These are phyloP conservation scores for Zea luxurians DNA, from an alignment of 176 grass and related monocot species.

Conservation along the genomic window DNA sequence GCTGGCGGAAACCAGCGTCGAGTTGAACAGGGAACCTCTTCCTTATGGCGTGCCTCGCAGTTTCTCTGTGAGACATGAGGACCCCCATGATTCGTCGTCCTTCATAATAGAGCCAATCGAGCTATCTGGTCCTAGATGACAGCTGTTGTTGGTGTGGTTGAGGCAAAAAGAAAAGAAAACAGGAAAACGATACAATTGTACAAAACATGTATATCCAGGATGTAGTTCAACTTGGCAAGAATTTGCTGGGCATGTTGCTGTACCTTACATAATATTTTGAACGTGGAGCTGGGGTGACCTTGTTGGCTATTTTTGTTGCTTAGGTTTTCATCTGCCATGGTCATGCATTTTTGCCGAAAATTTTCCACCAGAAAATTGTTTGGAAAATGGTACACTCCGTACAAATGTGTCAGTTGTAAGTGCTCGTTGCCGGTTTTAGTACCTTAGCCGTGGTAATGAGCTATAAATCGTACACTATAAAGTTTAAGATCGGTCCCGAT, in stretches of 20 bases:
- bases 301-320: slow-evolving; percentile 2
- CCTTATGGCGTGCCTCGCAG: slow-evolving; percentile 53
- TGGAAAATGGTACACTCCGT: too few species aligned
- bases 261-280: background rate
- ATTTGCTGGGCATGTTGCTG: background rate
- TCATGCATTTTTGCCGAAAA: too few species aligned
- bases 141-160: background rate
- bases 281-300: background rate
- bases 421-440: too few species aligned
- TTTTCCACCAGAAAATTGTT: too few species aligned
- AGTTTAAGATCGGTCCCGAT: too few species aligned
- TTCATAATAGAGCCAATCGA: slow-evolving; percentile 96
- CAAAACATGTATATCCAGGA: slow-evolving; percentile 48
- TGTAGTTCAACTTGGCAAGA: slow-evolving; percentile 15
- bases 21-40: slow-evolving; percentile 50
- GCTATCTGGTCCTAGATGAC: slow-evolving; percentile 89
- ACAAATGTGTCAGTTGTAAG: too few species aligned
- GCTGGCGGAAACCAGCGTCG: slow-evolving; percentile 52
- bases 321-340: too few species aligned
- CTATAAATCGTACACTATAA: too few species aligned
- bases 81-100: slow-evolving; percentile 82
- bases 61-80: slow-evolving; percentile 75
- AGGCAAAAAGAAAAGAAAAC: background rate
- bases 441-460: too few species aligned
- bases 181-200: slow-evolving; percentile 21